A percentile compares a stretch with the other conserved stretches of the same genome.
These are phyloP conservation scores for Austropuccinia psidii DNA, from an alignment of 1,284 basidiomycete genomes.

Conservation along the genomic window DNA sequence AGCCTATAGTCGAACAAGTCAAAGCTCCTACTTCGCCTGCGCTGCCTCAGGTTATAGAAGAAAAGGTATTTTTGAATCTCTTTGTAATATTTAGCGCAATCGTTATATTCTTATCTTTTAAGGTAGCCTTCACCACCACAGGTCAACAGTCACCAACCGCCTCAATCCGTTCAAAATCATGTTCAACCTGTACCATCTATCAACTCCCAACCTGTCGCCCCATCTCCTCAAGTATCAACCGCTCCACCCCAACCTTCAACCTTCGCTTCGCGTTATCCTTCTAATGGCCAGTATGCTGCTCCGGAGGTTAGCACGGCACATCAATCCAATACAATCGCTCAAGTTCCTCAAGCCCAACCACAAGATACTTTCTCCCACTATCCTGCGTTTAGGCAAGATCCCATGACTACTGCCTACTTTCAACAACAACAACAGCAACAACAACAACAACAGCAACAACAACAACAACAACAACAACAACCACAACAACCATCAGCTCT, in stretches of 20 bases:
- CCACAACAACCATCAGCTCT: slow-evolving; percentile 19
- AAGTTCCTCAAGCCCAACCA: slow-evolving; percentile 16
- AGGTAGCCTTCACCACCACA: background rate
- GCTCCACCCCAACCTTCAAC: slow-evolving; percentile 17
- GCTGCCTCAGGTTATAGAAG: slow-evolving; percentile 16
- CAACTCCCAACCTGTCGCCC: slow-evolving; percentile 1
- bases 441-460: slow-evolving; percentile 30
- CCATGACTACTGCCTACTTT: slow-evolving; percentile 24
- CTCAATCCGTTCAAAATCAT: slow-evolving; percentile 15
- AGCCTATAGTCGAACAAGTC: background rate
- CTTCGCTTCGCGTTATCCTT: slow-evolving; percentile 28
- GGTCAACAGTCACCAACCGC: slow-evolving; percentile 6
- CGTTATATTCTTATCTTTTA: background rate
- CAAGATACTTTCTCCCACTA: slow-evolving; percentile 34
- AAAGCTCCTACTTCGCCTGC: slow-evolving; percentile 15
- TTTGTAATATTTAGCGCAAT: background rate
- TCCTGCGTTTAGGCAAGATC: slow-evolving; percentile 31
- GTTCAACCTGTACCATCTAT: slow-evolving; percentile 3
- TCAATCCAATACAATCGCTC: slow-evolving; percentile 5
- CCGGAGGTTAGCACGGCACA: slow-evolving; percentile 1
- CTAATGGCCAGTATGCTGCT: slow-evolving; percentile 19
- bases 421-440: slow-evolving; percentile 25
- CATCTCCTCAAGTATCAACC: background rate
- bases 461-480: background rate
- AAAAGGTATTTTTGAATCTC: background rate